Evolutionary conservation across 1,139 yeast genomes (phyloP), one percentile per base, ranked within the genome.

Genomic region (Saccharomyces hybrid): DNA sequence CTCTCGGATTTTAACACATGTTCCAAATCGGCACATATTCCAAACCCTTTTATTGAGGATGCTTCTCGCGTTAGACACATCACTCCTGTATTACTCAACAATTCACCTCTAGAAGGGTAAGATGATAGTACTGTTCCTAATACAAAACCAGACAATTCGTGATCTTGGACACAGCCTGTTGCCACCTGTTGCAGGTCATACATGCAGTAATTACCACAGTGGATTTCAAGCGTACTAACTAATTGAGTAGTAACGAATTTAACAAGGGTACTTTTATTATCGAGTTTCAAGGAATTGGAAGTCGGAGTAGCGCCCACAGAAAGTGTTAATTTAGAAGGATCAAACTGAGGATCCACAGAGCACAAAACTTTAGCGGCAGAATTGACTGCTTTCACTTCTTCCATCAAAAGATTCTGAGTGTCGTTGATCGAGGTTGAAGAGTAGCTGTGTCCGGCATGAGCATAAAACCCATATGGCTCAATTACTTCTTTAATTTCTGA

Each of bases 271-370:
- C 54, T 48, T 42, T 56, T 47, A 47, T 56, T 51, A 44, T 54
- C 29, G n/a, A 56, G 34, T 55, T 73, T 75, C 2, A 86, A 74
- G 0, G 88, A 81, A 62, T 84, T 89, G 1, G 88, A 83, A 0
- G 95, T 87, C 48, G 95, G 95, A 0, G 95, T 85, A 1, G 95
- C 90, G 13, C 95, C 95, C 13, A 85, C 88, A n/a, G 72, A 70
- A 2, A 67, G 61, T 11, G 66, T 61, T 5, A 71, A 50, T 16
- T 54, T 50, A 3, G 67, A 51, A 25, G 66, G 63, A 51, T 71
- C 67, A 61, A 68, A 28, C 48, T 59, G 61, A 13, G 71, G 63
- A 3, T 79, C 53, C 1, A 58, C 49, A 11, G 57, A 52, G 7
- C 46, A 20, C 25, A 54, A 47, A 23, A 48, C 47, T 31, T 53